These are phyloP conservation scores for Rhodamnia argentea DNA, from an alignment of 345 rosid species.

Conservation along the genomic window DNA sequence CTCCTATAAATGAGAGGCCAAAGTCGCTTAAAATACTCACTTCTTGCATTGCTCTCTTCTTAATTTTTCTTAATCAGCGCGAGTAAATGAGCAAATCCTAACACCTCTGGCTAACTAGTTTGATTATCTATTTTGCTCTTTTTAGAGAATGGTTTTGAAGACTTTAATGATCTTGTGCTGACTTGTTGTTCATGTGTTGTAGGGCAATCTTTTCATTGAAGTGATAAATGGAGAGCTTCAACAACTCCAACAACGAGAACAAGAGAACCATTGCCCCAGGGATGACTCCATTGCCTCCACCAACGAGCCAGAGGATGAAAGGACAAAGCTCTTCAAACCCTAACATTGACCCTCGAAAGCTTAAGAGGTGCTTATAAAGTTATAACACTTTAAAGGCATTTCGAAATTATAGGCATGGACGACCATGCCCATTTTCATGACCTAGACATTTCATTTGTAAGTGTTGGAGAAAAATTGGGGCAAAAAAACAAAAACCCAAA, in stretches of 20 bases:
- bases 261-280: neutral
- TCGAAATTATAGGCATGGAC: neutral
- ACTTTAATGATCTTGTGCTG: neutral
- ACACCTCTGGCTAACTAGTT: slow-evolving; percentile 8
- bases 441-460: neutral
- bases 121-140: neutral
- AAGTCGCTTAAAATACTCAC: neutral
- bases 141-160: neutral
- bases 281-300: neutral
- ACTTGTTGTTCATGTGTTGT: neutral
- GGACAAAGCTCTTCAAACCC: neutral
- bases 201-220: neutral
- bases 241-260: neutral
- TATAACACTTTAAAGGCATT: neutral
- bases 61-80: neutral
- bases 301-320: slow-evolving; percentile 9
- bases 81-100: neutral
- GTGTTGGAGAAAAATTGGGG: neutral
- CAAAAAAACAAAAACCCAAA: neutral
- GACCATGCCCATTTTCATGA: neutral
- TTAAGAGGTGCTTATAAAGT: neutral
- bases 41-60: neutral
- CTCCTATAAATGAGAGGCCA: neutral
- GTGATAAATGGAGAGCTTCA: neutral
- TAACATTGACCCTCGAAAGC: neutral